Conservation (phyloP, 2,329 filamentous ascomycete genomes). For the Epichloe sylvatica region DNA sequence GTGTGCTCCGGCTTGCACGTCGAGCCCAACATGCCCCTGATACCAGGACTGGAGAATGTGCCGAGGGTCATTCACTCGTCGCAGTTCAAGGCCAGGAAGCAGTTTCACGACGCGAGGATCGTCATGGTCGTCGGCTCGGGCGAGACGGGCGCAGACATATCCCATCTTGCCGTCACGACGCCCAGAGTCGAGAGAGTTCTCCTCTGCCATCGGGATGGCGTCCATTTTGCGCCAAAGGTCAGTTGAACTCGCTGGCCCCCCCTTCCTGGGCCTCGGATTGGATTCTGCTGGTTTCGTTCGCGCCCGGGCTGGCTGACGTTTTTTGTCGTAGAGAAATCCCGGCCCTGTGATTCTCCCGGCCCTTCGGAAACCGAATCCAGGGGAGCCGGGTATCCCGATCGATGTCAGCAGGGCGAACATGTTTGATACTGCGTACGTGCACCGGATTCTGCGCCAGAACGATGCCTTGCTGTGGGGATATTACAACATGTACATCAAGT, state of each 20-base stretch:
- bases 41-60: conserved; percentile 23
- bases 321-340: conserved; percentile 6
- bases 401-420: conserved; percentile 28
- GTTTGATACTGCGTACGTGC: conserved; percentile 33
- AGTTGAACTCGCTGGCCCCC: background rate
- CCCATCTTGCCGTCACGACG: conserved; percentile 27
- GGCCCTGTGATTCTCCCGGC: conserved; percentile 10
- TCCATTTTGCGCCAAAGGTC: conserved; percentile 27
- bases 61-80: conserved; percentile 28
- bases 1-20: conserved; percentile 30
- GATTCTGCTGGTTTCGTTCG: background rate
- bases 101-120: conserved; percentile 25
- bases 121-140: conserved; percentile 29
- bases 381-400: conserved; percentile 23
- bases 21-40: conserved; percentile 21
- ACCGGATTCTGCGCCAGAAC: conserved; percentile 22
- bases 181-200: conserved; percentile 23
- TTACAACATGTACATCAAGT: conserved; percentile 27
- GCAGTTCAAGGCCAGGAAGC: conserved; percentile 23
- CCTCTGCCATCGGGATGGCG: conserved; percentile 29
- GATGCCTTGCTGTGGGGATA: conserved; percentile 25
- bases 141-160: conserved; percentile 30
- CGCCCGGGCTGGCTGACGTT: background rate
- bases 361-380: conserved; percentile 6
- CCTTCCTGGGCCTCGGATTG: no score